These are phyloP conservation scores for Hanseniaspora pseudoguilliermondii DNA, from an alignment of 805 yeast genomes.

Conservation along the genomic window DNA sequence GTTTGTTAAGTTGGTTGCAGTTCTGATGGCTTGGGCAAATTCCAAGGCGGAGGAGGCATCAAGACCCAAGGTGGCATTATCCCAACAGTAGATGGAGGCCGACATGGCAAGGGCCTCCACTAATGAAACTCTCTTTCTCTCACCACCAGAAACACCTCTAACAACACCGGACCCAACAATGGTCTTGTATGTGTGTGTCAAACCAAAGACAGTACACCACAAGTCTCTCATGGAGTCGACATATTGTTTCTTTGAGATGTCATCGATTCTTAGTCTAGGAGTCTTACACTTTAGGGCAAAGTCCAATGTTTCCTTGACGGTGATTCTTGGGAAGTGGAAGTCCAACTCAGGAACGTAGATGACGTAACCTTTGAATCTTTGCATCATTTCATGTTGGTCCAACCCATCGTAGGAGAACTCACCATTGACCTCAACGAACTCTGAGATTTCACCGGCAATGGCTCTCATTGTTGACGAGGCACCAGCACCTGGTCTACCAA, in stretches of 20 bases:
- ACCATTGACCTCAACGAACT: conserved; percentile 30
- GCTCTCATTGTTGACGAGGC: conserved; percentile 43
- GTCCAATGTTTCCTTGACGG: conserved; percentile 39
- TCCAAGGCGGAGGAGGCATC: conserved; percentile 62
- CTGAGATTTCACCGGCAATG: conserved; percentile 35
- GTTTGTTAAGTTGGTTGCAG: conserved; percentile 43
- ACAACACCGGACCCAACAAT: conserved; percentile 57
- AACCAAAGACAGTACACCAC: conserved; percentile 38
- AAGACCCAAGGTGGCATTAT: conserved; percentile 58
- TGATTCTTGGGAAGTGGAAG: conserved; percentile 39
- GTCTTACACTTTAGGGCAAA: conserved; percentile 39
- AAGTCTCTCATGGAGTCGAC: conserved; percentile 30
- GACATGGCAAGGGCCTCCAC: conserved; percentile 49
- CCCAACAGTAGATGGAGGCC: conserved; percentile 49
- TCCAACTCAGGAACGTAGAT: conserved; percentile 43
- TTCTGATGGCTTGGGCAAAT: conserved; percentile 46
- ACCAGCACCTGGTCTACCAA: conserved; percentile 54
- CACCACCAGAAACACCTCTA: conserved; percentile 64
- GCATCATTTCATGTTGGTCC: conserved; percentile 36
- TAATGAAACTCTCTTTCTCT: conserved; percentile 56
- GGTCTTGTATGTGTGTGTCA: conserved; percentile 48
- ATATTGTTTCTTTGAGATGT: conserved; percentile 31
- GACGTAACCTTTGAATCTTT: conserved; percentile 35
- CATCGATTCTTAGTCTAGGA: conserved; percentile 35
- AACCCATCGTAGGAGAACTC: conserved; percentile 39